Evolutionary conservation across 495 filamentous ascomycete species (phyloP), one percentile per base, ranked within the genome.

Genomic region (Baudoinia panamericana): DNA sequence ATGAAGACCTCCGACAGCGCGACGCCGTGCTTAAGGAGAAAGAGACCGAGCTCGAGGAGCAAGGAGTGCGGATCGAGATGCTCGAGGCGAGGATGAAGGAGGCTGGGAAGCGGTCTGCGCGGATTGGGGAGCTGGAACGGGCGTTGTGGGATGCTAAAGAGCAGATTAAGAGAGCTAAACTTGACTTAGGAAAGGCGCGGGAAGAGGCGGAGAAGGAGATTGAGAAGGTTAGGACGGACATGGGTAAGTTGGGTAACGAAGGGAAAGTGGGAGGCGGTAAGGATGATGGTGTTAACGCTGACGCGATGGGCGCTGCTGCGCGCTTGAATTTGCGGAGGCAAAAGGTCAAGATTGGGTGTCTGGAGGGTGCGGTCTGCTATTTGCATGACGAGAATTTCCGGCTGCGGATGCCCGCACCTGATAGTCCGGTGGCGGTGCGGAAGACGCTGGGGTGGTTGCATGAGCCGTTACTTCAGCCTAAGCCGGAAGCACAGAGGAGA

Each of bases 1-100:
- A 74, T 41, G 80, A 74, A 53, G 76, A 67, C 22, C 67, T 72
- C 0, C 71, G 72, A 54, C 71, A 66, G 50, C 28, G 29, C 16
- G 48, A 54, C 8, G 27, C 19, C 0, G 75, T 75, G 50, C 67
- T 80, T 42, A 65, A 65, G 18, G 42, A 29, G 23, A 50, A 51
- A 23, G 47, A 54, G 39, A 42, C 39, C 12, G 47, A 46, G 35
- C 63, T 84, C 15, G 78, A 81, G 48, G 82, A 83, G 23, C 70
- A 84, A 8, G 72, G 75, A 2, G 80, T 93, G 45, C 92, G 93
- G 58, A 88, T 93, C 53, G 90, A 95, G 60, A 82, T 84, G 4
- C 78, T 96, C 30, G 87, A 94, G 55, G 69, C 71, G 17, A 69
- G 79, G 12, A 81, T 77, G 69, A 74, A 81, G 28, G 86, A 93